Base-by-base conservation (phyloP, 1,284 basidiomycete species). In the Heterobasidion occidentale region DNA sequence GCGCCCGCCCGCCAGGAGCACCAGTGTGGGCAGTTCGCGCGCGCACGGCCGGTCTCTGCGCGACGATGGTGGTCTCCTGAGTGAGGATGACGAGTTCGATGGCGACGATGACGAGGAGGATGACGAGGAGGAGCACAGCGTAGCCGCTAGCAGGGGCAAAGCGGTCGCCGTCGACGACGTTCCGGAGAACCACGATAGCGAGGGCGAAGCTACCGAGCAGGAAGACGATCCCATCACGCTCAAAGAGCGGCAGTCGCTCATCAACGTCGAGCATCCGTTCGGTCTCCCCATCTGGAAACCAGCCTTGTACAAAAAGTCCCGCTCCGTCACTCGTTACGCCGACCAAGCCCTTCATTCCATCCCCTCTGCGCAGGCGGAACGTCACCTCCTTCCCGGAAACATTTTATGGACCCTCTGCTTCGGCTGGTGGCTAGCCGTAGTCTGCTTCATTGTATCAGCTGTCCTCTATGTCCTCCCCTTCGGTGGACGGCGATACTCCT, bases 261-360 rank as follows among this genome's bases (percentile, higher is more conserved):
- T 99, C 71, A 99, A 99, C 73, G 94, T 98, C 68, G 94, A 98
- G 69, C 97, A 99, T 71, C 97, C 97, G 7, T 99, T 99, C 71
- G 97, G 97, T 78, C 80, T 99, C 62, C 97, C 94, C 49, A 98
- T 99, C 68, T 99, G 97, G 97, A 99, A 99, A 72, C 97, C 97
- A 12, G 97, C 97, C 0, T 73, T 99, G 54, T 99, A 99, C 84
- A 96, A 97, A 74, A 99, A 99, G 71, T 92, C 91, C 34, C 88
- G 97, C 51, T 94, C 95, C 1, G 92, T 99, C 62, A 98, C 96
- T 47, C 90, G 95, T 56, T 88, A 94, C 70, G 97, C 97, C 46
- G 97, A 99, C 71, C 86, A 89, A 56, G 97, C 92, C 0, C 81
- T 99, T 2, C 97, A 99, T 69, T 85, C 89, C 15, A 81, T 91